phyloP scores from a whole-genome alignment of 2,329 filamentous ascomycete genomes.

The Xylaria polymorpha region DNA sequence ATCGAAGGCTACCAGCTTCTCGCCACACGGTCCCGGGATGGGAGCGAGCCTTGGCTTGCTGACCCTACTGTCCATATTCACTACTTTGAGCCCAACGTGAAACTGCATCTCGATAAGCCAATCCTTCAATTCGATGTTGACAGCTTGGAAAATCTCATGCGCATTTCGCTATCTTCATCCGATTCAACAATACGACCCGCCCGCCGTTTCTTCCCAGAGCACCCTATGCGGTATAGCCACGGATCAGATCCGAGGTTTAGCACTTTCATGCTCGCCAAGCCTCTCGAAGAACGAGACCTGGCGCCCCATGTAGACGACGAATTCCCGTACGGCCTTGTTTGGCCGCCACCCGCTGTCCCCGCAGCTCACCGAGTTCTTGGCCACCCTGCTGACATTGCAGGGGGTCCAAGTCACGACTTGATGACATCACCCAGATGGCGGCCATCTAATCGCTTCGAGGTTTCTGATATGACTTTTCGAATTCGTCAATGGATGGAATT shows the following conservation, averaged over 20 bases:
- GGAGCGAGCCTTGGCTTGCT: slow-evolving; percentile 72
- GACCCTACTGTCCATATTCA: slow-evolving; percentile 76
- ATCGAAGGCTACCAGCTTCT: slow-evolving; percentile 85
- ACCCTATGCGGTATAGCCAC: slow-evolving; percentile 63
- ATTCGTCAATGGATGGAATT: slow-evolving; percentile 83
- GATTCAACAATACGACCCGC: slow-evolving; percentile 26
- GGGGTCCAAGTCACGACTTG: slow-evolving; percentile 32
- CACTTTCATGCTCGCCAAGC: slow-evolving; percentile 74
- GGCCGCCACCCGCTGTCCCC: slow-evolving; percentile 81
- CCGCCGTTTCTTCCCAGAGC: slow-evolving; percentile 61
- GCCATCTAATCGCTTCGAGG: slow-evolving; percentile 62
- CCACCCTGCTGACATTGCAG: slow-evolving; percentile 39
- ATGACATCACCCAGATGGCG: slow-evolving; percentile 45
- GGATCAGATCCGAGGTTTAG: slow-evolving; percentile 66
- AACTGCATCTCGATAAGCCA: slow-evolving; percentile 79
- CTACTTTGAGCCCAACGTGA: slow-evolving; percentile 75
- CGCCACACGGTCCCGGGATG: slow-evolving; percentile 68
- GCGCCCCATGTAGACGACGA: slow-evolving; percentile 45
- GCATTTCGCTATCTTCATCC: slow-evolving; percentile 35
- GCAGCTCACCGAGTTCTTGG: slow-evolving; percentile 64
- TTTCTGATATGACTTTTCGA: slow-evolving; percentile 77
- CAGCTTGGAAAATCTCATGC: slow-evolving; percentile 43
- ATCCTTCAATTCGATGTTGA: slow-evolving; percentile 66
- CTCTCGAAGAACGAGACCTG: slow-evolving; percentile 55
- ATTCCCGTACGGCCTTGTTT: slow-evolving; percentile 68